phyloP scores from a whole-genome alignment of 495 filamentous ascomycete species.

The Talaromyces proteolyticus region DNA sequence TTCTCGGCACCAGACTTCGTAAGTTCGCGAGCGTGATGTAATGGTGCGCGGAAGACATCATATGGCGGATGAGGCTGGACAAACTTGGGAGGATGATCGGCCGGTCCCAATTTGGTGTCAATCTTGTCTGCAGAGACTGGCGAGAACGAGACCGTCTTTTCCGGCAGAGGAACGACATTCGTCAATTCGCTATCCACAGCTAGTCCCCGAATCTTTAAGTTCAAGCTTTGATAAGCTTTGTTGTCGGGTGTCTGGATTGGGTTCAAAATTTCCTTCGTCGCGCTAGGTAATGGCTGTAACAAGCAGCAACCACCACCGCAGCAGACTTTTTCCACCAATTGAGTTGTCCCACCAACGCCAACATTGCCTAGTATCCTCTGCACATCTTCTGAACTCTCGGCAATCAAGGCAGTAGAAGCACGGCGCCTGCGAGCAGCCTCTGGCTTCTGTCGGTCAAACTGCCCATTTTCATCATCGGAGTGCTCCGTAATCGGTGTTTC shows the following conservation, averaged over 20 bases:
- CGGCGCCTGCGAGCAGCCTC: conserved; percentile 47
- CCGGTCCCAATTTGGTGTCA: conserved; percentile 27
- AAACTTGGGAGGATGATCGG: conserved; percentile 71
- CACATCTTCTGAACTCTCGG: conserved; percentile 69
- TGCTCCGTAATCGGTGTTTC: conserved; percentile 49
- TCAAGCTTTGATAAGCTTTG: conserved; percentile 71
- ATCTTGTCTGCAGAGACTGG: conserved; percentile 31
- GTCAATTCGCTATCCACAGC: conserved; percentile 63
- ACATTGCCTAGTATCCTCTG: conserved; percentile 51
- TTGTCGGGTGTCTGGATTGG: conserved; percentile 68
- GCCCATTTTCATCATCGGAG: conserved; percentile 38
- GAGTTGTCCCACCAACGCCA: conserved; percentile 32
- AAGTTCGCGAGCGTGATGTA: conserved; percentile 77
- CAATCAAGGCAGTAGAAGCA: conserved; percentile 75
- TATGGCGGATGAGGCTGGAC: conserved; percentile 95
- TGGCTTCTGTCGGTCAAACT: conserved; percentile 22
- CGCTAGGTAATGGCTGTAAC: conserved; percentile 48
- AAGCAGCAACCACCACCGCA: conserved; percentile 94
- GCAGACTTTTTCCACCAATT: conserved; percentile 60
- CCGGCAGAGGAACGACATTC: conserved; percentile 62
- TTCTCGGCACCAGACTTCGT: conserved; percentile 92
- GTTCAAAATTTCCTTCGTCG: conserved; percentile 50
- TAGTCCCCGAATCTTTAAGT: conserved; percentile 69
- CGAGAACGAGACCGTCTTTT: conserved; percentile 65
- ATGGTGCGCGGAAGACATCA: conserved; percentile 77